These are phyloP conservation scores for Pseudonitzschia multistriata DNA, from an alignment of 108 stramenopile species.

Conservation along the genomic window DNA sequence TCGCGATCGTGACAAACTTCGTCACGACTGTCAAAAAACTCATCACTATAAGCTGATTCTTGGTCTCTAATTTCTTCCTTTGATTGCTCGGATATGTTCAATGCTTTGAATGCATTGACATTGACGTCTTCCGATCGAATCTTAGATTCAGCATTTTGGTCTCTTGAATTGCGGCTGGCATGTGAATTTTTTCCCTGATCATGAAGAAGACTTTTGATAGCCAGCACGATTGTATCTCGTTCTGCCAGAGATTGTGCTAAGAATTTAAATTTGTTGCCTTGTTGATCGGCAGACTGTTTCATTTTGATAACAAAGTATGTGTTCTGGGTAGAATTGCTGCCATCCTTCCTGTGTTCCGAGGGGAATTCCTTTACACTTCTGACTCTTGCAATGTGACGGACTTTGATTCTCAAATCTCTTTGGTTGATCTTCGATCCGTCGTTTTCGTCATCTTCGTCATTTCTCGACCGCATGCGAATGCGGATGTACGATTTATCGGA, in stretches of 20 bases:
- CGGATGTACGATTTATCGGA: slow-evolving; percentile 31
- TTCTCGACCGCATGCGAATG: slow-evolving; percentile 21
- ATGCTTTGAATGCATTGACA: background rate
- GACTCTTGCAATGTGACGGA: slow-evolving; percentile 28
- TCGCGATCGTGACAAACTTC: background rate
- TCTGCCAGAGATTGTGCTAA: slow-evolving; percentile 27
- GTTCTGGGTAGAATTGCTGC: background rate
- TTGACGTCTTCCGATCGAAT: background rate
- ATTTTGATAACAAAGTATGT: slow-evolving; percentile 26
- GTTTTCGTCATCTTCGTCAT: slow-evolving; percentile 24
- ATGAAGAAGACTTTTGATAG: slow-evolving; percentile 23
- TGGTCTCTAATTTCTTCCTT: background rate
- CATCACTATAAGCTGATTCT: background rate
- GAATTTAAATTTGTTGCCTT: slow-evolving; percentile 25
- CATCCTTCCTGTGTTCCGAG: background rate
- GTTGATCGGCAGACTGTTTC: slow-evolving; percentile 17
- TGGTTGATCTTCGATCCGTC: slow-evolving; percentile 28
- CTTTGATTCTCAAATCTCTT: slow-evolving; percentile 18
- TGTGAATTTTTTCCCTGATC: slow-evolving; percentile 17
- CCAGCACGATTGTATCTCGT: slow-evolving; percentile 22
- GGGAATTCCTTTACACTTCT: slow-evolving; percentile 18
- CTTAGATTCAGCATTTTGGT: background rate
- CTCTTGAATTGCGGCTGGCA: background rate
- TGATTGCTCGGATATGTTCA: background rate
- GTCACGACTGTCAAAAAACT: background rate